Percentiles rank a stretch among this genome's conserved stretches.
Evolutionary conservation across 2,329 filamentous ascomycete species (phyloP).

Genomic region (Truncatella angustata): DNA sequence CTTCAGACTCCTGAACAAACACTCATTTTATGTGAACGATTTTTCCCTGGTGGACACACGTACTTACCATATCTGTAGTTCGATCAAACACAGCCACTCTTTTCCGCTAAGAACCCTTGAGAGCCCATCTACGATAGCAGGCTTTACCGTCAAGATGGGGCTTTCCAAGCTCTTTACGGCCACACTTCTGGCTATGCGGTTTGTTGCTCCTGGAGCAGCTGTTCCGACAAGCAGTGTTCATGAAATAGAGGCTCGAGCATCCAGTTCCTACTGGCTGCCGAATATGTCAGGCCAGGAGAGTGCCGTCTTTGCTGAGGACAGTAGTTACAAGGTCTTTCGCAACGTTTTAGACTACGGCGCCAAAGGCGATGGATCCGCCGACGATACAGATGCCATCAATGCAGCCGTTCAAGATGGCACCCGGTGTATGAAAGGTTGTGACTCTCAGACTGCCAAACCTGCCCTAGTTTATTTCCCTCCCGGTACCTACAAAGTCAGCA

Average conservation of each 20-base stretch:
- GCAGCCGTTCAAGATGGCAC: slow-evolving; percentile 71
- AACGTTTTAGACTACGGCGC: slow-evolving; percentile 78
- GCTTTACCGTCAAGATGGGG: slow-evolving; percentile 30
- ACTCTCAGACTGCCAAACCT: slow-evolving; percentile 79
- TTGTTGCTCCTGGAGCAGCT: slow-evolving; percentile 20
- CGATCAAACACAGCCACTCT: slow-evolving; percentile 6
- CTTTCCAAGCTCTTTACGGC: slow-evolving; percentile 27
- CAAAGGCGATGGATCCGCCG: slow-evolving; percentile 64
- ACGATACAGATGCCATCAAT: slow-evolving; percentile 91
- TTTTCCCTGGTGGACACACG: slow-evolving; percentile 5
- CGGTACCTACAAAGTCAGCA: slow-evolving; percentile 79
- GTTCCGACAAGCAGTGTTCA: slow-evolving; percentile 18
- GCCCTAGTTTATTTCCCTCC: slow-evolving; percentile 90
- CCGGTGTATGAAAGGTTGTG: slow-evolving; percentile 78
- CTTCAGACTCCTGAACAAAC: neutral
- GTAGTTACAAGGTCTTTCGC: slow-evolving; percentile 69
- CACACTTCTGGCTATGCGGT: slow-evolving; percentile 23
- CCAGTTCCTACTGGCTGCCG: slow-evolving; percentile 68
- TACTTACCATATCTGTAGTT: neutral
- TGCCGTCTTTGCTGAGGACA: slow-evolving; percentile 59
- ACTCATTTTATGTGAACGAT: neutral
- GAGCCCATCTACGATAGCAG: slow-evolving; percentile 24
- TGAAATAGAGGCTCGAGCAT: slow-evolving; percentile 24
- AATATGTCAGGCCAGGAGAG: slow-evolving; percentile 67
- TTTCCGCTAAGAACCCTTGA: slow-evolving; percentile 11